These are phyloP conservation scores for Chlamydomonas sp. DNA, from an alignment of 139 green algal genomes.

Conservation along the genomic window DNA sequence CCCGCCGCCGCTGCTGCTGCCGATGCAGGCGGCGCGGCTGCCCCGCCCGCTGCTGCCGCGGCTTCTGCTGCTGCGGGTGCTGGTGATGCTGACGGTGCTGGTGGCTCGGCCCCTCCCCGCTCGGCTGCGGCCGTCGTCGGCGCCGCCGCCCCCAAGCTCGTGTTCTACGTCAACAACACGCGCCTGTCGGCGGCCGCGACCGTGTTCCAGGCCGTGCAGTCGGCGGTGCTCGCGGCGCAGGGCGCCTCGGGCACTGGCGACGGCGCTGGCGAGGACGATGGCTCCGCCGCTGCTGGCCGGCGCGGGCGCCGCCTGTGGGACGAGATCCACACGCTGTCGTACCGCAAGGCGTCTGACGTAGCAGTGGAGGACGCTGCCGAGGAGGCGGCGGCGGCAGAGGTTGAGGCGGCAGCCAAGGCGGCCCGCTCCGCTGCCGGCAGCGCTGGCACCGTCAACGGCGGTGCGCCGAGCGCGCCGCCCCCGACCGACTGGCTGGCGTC, in stretches of 20 bases:
- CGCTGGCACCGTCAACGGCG: no score
- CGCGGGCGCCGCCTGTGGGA: constrained; percentile 65
- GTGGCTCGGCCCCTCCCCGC: constrained; percentile 8
- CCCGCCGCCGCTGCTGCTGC: constrained; percentile 12
- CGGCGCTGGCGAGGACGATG: constrained; percentile 12
- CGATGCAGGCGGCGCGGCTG: constrained; percentile 7
- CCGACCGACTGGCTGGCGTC: no score
- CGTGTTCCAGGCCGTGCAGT: constrained; percentile 83
- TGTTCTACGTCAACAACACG: constrained; percentile 54
- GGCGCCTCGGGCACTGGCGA: background rate
- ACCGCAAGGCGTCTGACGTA: constrained; percentile 32
- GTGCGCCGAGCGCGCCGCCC: no score
- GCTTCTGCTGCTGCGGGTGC: background rate
- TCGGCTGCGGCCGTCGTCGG: constrained; percentile 15
- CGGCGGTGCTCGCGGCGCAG: constrained; percentile 13
- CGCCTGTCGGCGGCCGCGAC: constrained; percentile 45
- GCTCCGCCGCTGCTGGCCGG: background rate
- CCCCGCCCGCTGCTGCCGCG: constrained; percentile 13
- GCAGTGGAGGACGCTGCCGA: background rate
- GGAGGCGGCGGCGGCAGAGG: background rate
- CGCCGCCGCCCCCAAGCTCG: constrained; percentile 39
- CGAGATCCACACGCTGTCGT: constrained; percentile 78
- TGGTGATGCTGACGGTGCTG: background rate
- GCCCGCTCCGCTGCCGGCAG: background rate
- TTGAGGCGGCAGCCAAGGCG: background rate